Base-by-base conservation (phyloP, 495 filamentous ascomycete genomes). In the Neurospora sp. region DNA sequence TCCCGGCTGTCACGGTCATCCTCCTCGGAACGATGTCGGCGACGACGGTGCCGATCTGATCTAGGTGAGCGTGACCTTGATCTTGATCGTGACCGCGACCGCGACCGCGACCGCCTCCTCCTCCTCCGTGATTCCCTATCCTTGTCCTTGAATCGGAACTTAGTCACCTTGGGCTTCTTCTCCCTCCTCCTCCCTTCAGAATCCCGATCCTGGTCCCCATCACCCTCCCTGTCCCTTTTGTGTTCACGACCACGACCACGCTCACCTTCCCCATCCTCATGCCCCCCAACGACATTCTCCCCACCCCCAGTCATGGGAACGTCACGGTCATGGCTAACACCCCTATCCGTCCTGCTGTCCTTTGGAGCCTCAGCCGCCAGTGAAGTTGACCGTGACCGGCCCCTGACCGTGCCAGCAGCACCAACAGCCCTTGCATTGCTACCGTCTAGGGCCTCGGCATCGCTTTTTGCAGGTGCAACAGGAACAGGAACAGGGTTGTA, bases 101-200 rank as follows among this genome's bases (percentile, higher is more conserved):
- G 69, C 20, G 72, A 31, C 53, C 22, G 53, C 3, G 53, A 35
- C 12, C 27, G 79, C 12, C 75, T 75, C 61, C 69, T 75, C 27
- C 53, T 61, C 27, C 27, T 35, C 53, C 53, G 53, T 35, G 53
- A 65, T 37, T 35, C 27, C 53, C 53, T 65, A 35, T 65, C 53
- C 27, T 81, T 79, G 35, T 81, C 82, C 76, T 89, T 92, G 82
- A 92, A 90, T 53, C 87, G 88, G 80, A 92, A 89, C 78, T 83
- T 89, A 8, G 82, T 83, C 1, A 77, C 69, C 70, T 75, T 82
- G 22, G 73, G 75, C 70, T 61, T 65, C 10, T 41, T 41, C 72
- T 16, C 42, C 27, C 17, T 41, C 35, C 8, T 61, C 22, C n/a
- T 14, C 40, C 4, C 38, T 37, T 44, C 7, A 9, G 40, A 65